Base-by-base conservation (phyloP, 495 filamentous ascomycete genomes). In the Aspergillus cavernicola region DNA sequence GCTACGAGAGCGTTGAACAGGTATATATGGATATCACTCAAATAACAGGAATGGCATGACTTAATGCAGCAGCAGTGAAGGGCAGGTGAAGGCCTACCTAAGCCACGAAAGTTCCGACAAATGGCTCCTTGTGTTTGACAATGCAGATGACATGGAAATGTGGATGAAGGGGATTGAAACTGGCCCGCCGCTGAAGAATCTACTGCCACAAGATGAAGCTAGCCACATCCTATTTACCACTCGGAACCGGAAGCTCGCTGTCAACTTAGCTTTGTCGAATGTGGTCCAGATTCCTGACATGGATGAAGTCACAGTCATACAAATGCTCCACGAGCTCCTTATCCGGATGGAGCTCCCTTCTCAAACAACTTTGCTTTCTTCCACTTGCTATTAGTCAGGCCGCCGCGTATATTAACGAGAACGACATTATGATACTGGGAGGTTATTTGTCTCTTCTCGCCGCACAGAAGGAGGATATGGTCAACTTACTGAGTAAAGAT, bases 371-470 rank as follows among this genome's bases (percentile, higher is more conserved):
- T 11, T 20, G 12, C 29, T 48, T 4, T n/a, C 44, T 48, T 6
- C 44, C 44, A 13, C 29, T 48, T 0, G 44, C 44, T 4, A 48
- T 48, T 4, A 35, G 10, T 7, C 44, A 48, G 19, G 28, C 44
- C 4, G 44, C 29, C 4, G 15, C 28, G 2, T 48, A 48, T 48
- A 48, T 33, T 9, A 48, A 33, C 12, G n/a, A 22, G 4, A 41
- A 22, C 19, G n/a, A n/a, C n/a, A n/a, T n/a, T 24, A 23, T 16
- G 19, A 2, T n/a, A 38, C 19, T 81, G 10, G 4, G 35, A 0
- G 49, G 64, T 15, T 85, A 85, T 47, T 50, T 81, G 13, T 6
- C 31, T 0, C 69, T 81, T 1, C 58, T 80, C 0, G 57, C 61
- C n/a, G 66, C 69, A 0, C 67, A 69, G 12, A 70, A 79, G 19